Percentiles rank a stretch among this genome's conserved stretches.
Evolutionary conservation across 2,329 filamentous ascomycete genomes (phyloP).

Genomic region (Botrytis aclada): DNA sequence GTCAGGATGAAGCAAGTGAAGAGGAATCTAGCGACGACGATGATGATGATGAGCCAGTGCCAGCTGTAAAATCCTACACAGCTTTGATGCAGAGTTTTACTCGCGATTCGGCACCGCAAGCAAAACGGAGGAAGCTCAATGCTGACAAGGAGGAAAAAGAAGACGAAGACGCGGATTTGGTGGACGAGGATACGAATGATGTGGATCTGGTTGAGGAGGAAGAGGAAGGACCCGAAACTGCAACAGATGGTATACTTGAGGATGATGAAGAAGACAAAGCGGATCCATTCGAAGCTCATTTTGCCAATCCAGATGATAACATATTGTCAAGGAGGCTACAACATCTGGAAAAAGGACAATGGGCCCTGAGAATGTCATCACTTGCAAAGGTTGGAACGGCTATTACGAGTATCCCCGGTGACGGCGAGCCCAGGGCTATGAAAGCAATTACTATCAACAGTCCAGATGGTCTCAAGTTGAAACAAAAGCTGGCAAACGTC

Average conservation of each 20-base stretch:
- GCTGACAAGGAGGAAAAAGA: conserved; percentile 25
- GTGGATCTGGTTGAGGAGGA: conserved; percentile 48
- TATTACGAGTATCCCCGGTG: conserved; percentile 47
- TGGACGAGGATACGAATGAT: conserved; percentile 22
- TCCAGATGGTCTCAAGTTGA: conserved; percentile 57
- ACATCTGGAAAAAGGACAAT: conserved; percentile 49
- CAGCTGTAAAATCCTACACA: conserved; percentile 51
- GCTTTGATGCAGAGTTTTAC: conserved; percentile 57
- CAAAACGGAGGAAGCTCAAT: conserved; percentile 58
- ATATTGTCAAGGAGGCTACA: conserved; percentile 54
- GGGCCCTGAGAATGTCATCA: conserved; percentile 46
- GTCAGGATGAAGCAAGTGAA: conserved; percentile 42
- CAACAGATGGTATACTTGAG: conserved; percentile 38
- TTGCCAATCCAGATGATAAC: conserved; percentile 63
- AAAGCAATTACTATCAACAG: conserved; percentile 31
- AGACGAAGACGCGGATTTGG: conserved; percentile 24
- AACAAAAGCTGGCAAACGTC: conserved; percentile 62
- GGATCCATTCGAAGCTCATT: conserved; percentile 82
- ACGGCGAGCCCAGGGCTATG: conserved; percentile 36
- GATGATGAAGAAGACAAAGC: conserved; percentile 51
- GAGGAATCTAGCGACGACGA: conserved; percentile 47
- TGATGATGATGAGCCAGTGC: conserved; percentile 39
- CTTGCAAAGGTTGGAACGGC: conserved; percentile 47
- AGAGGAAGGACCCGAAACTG: conserved; percentile 46
- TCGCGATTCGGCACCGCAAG: conserved; percentile 45